Conservation (phyloP, 1,139 yeast genomes). For the Candida glucosophila region DNA sequence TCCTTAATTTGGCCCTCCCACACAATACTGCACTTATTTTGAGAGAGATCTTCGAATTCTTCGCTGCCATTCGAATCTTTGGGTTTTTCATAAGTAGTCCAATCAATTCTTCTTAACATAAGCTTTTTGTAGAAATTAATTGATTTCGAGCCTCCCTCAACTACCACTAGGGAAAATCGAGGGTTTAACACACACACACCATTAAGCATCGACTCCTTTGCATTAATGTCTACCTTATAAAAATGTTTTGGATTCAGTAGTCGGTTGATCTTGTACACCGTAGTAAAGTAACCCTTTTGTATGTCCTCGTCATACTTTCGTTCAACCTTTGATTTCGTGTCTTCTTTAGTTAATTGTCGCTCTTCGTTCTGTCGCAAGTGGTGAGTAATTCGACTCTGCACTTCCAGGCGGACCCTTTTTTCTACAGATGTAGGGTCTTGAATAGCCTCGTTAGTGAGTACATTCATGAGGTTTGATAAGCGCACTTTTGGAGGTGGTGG, state of each 20-base stretch:
- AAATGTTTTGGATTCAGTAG: conserved; percentile 58
- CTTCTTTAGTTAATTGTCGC: conserved; percentile 54
- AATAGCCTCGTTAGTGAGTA: conserved; percentile 78
- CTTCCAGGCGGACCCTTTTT: conserved; percentile 57
- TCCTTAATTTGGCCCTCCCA: conserved; percentile 73
- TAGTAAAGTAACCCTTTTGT: conserved; percentile 41
- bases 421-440: conserved; percentile 88
- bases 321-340: conserved; percentile 41
- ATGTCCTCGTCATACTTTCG: conserved; percentile 37
- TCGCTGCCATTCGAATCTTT: conserved; percentile 7
- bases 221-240: conserved; percentile 71
- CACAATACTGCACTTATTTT: conserved; percentile 44
- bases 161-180: conserved; percentile 52
- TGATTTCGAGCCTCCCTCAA: conserved; percentile 63
- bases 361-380: conserved; percentile 59
- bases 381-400: conserved; percentile 48
- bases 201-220: conserved; percentile 56
- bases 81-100: conserved; percentile 46
- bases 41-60: conserved; percentile 24
- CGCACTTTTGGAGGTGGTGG: conserved; percentile 89
- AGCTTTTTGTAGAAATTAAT: conserved; percentile 56
- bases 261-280: conserved; percentile 50
- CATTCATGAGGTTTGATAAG: conserved; percentile 75
- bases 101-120: conserved; percentile 54
- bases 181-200: conserved; percentile 46